Conservation (phyloP, 345 rosid species). For the Populus pruinosa region DNA sequence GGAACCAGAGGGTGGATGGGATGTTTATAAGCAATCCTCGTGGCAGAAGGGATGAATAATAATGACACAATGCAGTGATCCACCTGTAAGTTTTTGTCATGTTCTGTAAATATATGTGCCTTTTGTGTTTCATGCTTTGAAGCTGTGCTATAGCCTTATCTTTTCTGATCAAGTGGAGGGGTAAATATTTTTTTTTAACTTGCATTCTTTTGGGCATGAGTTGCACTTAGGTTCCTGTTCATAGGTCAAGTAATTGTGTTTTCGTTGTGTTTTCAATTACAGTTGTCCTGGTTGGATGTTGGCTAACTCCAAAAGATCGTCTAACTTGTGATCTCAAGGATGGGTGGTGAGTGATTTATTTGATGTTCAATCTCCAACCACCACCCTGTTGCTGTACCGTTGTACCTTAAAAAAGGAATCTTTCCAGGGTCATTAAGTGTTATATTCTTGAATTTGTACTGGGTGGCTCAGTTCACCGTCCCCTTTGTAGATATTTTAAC, state of each 20-base stretch:
- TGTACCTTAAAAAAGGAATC: slow-evolving; percentile 23
- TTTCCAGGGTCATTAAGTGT: slow-evolving; percentile 28
- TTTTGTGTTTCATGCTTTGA: not conserved
- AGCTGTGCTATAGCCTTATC: not conserved
- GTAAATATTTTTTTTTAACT: no score
- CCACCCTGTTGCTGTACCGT: slow-evolving; percentile 28
- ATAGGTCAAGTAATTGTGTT: not conserved
- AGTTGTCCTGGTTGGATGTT: slow-evolving; percentile 32
- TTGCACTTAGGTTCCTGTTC: not conserved
- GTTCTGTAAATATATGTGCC: not conserved
- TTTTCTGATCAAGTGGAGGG: not conserved
- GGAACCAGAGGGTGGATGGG: slow-evolving; percentile 95
- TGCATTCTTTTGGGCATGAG: not conserved
- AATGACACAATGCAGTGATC: not conserved
- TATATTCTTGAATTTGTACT: slow-evolving; percentile 35
- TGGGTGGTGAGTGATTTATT: slow-evolving; percentile 57
- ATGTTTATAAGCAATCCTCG: slow-evolving; percentile 66
- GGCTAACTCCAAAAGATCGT: slow-evolving; percentile 36
- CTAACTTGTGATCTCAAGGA: slow-evolving; percentile 36
- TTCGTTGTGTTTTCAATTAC: slow-evolving; percentile 8
- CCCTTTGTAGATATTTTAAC: slow-evolving; percentile 57
- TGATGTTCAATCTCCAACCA: slow-evolving; percentile 43
- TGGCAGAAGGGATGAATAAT: slow-evolving; percentile 59
- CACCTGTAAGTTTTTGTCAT: slow-evolving; percentile 37
- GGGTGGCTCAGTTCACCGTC: slow-evolving; percentile 38